phyloP scores from a whole-genome alignment of 1,284 basidiomycete species.

The Pyrrhoderma noxium region DNA sequence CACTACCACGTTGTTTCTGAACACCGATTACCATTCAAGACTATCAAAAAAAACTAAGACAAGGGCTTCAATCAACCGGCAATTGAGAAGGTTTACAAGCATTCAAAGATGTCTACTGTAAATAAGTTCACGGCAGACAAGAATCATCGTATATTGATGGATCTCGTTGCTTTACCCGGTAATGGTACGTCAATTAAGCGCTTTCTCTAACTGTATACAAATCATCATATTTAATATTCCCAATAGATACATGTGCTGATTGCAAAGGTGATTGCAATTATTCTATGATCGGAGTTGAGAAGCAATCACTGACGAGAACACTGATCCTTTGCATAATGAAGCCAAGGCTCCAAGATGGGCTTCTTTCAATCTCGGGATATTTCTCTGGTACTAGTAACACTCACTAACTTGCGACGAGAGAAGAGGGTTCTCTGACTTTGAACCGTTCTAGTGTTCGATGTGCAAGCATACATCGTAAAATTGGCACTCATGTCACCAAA shows the following conservation, averaged over 20 bases:
- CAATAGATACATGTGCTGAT: constrained; percentile 73
- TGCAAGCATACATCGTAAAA: constrained; percentile 82
- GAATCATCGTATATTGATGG: constrained; percentile 59
- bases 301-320: background rate
- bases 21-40: no score
- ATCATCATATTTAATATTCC: constrained; percentile 8
- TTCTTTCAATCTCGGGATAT: constrained; percentile 73
- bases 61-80: no score
- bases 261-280: constrained; percentile 45
- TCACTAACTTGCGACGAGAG: background rate
- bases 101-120: constrained; percentile 17
- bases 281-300: constrained; percentile 18
- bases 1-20: no score
- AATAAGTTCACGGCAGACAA: constrained; percentile 61
- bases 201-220: background rate
- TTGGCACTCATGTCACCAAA: constrained; percentile 81
- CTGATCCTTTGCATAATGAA: background rate
- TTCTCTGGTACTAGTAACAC: constrained; percentile 55
- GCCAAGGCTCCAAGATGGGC: constrained; percentile 69
- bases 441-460: constrained; percentile 56
- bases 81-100: no score
- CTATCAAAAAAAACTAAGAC: no score
- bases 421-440: background rate
- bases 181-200: constrained; percentile 46
- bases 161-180: constrained; percentile 61